A percentile compares a stretch with the other conserved stretches of the same genome.
Conservation (phyloP, 2,329 filamentous ascomycete species). For the Blastomyces parvus region DNA sequence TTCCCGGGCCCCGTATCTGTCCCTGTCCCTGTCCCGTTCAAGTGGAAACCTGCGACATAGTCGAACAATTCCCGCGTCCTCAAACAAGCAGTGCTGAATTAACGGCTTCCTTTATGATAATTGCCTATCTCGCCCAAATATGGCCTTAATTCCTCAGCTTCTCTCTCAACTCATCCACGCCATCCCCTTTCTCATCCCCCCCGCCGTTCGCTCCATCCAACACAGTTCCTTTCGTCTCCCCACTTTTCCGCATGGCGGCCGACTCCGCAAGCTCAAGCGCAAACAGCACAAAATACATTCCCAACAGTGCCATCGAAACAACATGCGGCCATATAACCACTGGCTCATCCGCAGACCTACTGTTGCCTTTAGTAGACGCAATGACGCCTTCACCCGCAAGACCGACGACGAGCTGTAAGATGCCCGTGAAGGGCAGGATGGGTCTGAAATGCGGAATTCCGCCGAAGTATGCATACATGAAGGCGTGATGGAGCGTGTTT, state of each 20-base stretch:
- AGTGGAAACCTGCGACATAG: too few relatives aligned
- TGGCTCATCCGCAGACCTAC: not conserved
- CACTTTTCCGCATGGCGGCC: not conserved
- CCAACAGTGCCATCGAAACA: not conserved
- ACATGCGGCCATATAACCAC: conserved; percentile 2
- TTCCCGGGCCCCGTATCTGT: too few relatives aligned
- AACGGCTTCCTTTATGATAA: too few relatives aligned
- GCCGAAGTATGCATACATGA: conserved; percentile 28
- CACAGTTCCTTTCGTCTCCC: not conserved
- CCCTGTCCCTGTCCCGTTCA: too few relatives aligned
- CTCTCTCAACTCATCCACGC: not conserved
- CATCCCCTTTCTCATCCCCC: not conserved
- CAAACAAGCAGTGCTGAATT: not conserved
- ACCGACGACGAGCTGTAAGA: conserved; percentile 17
- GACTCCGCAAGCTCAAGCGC: not conserved
- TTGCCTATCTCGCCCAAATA: not conserved
- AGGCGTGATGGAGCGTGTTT: conserved; percentile 23
- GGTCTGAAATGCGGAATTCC: conserved; percentile 16
- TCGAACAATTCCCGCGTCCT: not conserved
- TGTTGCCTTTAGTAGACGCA: not conserved
- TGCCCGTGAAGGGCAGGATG: conserved; percentile 19
- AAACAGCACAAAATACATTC: conserved; percentile 7
- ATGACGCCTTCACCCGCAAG: conserved; percentile 15
- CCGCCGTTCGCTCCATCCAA: too few relatives aligned
- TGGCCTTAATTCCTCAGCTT: not conserved